Percentiles rank a stretch among this genome's conserved stretches.
Conservation (phyloP, 306 rosid species). For the Cicer chorassanicum region DNA sequence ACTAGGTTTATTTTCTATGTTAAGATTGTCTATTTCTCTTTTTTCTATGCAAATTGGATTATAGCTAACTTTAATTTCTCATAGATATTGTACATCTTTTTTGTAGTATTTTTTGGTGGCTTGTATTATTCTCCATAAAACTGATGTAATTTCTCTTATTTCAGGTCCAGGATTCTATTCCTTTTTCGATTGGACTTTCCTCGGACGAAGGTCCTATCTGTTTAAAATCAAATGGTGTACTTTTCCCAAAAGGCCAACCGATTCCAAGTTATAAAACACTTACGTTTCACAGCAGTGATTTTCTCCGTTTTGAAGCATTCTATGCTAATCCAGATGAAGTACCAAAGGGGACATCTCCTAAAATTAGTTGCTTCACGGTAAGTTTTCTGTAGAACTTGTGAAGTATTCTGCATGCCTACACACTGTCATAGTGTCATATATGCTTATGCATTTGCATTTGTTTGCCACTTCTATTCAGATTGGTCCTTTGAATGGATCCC, state of each 20-base stretch:
- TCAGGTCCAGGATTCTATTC: constrained; percentile 80
- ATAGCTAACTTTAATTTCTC: constrained; percentile 28
- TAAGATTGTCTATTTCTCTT: neutral
- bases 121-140: constrained; percentile 34
- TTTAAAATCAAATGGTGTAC: constrained; percentile 54
- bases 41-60: constrained; percentile 12
- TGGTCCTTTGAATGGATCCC: constrained; percentile 67
- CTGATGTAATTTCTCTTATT: constrained; percentile 24
- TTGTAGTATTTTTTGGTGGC: constrained; percentile 1
- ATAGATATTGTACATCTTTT: constrained; percentile 2
- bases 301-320: constrained; percentile 74
- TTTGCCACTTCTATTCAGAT: constrained; percentile 54
- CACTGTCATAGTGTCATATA: constrained; percentile 8
- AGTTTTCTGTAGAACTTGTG: constrained; percentile 38
- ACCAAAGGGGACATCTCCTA: constrained; percentile 62
- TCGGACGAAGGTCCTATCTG: constrained; percentile 65
- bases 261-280: constrained; percentile 78
- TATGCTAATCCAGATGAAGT: constrained; percentile 69
- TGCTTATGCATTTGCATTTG: constrained; percentile 17
- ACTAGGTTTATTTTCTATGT: constrained; percentile 26
- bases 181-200: constrained; percentile 78
- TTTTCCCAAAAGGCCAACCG: constrained; percentile 81
- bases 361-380: constrained; percentile 80
- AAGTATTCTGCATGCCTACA: neutral
- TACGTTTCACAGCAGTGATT: constrained; percentile 56